Evolutionary conservation across 257 asterid species (phyloP).

Genomic region (Petrea volubilis): DNA sequence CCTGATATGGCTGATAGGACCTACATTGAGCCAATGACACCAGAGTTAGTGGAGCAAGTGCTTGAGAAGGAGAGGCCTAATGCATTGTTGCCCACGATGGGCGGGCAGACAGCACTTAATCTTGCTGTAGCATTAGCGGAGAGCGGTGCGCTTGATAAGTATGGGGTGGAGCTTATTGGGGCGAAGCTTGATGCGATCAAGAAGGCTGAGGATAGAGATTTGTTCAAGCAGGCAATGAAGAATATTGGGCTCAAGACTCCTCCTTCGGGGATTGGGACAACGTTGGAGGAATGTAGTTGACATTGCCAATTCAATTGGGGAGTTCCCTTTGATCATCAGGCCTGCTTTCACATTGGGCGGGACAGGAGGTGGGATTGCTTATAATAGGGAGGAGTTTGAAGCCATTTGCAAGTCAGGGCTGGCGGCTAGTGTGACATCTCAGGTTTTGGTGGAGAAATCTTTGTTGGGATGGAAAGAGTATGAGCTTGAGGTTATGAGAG

Average conservation of each 20-base stretch:
- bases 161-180: slow-evolving; percentile 95
- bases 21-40: slow-evolving; percentile 97
- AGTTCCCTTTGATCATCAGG: slow-evolving; percentile 89
- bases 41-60: slow-evolving; percentile 92
- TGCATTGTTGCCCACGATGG: slow-evolving; percentile 96
- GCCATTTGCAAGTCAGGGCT: slow-evolving; percentile 92
- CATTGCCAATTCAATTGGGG: slow-evolving; percentile 80
- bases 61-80: slow-evolving; percentile 94
- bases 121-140: slow-evolving; percentile 93
- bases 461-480: slow-evolving; percentile 98
- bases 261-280: slow-evolving; percentile 93
- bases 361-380: slow-evolving; percentile 98
- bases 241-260: slow-evolving; percentile 93
- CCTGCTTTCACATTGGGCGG: slow-evolving; percentile 98
- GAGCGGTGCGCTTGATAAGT: slow-evolving; percentile 90
- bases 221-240: slow-evolving; percentile 93
- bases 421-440: slow-evolving; percentile 93
- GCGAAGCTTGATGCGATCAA: slow-evolving; percentile 94
- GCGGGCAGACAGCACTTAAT: slow-evolving; percentile 97
- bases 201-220: slow-evolving; percentile 96
- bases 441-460: slow-evolving; percentile 94
- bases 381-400: slow-evolving; percentile 92
- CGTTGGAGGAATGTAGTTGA: slow-evolving; percentile 84
- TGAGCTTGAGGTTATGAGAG: slow-evolving; percentile 98
- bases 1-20: slow-evolving; percentile 92